Evolutionary conservation across 1,284 basidiomycete genomes (phyloP), one percentile per base, ranked within the genome.

Genomic region (Cryptococcus sp.): DNA sequence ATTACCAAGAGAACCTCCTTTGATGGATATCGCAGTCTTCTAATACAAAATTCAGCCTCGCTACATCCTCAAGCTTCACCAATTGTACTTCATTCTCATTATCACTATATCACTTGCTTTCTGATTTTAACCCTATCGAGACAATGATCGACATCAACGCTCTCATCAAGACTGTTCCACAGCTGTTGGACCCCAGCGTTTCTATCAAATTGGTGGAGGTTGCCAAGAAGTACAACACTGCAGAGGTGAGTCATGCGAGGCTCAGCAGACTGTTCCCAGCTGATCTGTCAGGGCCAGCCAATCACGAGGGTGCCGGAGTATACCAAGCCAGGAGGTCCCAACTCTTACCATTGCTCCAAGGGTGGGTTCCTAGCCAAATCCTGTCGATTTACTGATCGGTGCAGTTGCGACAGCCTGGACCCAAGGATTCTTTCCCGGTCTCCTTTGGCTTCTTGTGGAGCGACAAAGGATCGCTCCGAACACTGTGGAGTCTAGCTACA

Each of bases 341-440:
- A 69, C 51, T 42, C 18, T 3, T 69, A 69, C 49, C 62, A 65
- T 47, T 61, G 61, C 54, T 61, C 56, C n/a, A 59, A 60, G 39
- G 50, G 67, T 68, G 50, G 36, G 62, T 54, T 24, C 10, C 24
- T 18, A 25, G 36, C 2, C 44, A 19, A 18, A 54, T 51, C 23
- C 51, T 44, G 32, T 14, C 18, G 9, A 21, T 9, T 19, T 23
- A n/a, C 31, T 44, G 23, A 37, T 4, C 47, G 47, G 37, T 46
- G 28, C 52, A 67, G 63, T 59, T 39, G 53, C 48, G 14, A 59
- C 52, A 11, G 51, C 63, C 1, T 69, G 66, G 67, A 72, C 69
- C 4, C 61, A 69, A 40, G 69, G 67, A 3, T 70, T 68, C 63
- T 69, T 68, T 48, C 63, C 64, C n/a, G 67, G 64, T 18, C 52